phyloP scores from a whole-genome alignment of 805 yeast genomes.

The Ogataea zsoltii region DNA sequence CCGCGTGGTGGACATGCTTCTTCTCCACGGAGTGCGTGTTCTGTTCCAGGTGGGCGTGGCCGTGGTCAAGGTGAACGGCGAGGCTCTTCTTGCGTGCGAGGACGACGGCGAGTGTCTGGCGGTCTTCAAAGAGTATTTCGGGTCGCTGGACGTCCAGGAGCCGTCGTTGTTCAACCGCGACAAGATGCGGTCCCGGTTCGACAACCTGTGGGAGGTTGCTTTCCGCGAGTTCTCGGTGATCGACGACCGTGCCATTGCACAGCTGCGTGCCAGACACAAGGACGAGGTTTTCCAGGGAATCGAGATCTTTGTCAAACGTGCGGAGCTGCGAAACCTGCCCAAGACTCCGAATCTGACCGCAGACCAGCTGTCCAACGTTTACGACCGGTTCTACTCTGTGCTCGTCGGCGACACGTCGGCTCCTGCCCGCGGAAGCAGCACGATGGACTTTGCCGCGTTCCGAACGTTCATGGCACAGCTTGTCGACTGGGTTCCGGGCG shows the following conservation, averaged over 20 bases:
- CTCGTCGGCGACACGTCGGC: conserved; percentile 61
- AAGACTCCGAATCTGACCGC: conserved; percentile 60
- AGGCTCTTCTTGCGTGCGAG: conserved; percentile 69
- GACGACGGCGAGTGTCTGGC: conserved; percentile 94
- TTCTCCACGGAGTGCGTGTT: conserved; percentile 85
- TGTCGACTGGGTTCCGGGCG: conserved; percentile 67
- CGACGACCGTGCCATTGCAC: conserved; percentile 70
- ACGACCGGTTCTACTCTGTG: conserved; percentile 81
- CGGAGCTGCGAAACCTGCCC: conserved; percentile 85
- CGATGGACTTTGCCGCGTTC: conserved; percentile 75
- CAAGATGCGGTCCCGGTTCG: conserved; percentile 77
- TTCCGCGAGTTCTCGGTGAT: conserved; percentile 85
- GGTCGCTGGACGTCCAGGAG: conserved; percentile 73
- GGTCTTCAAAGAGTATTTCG: conserved; percentile 79
- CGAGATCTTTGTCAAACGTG: conserved; percentile 86
- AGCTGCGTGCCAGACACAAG: conserved; percentile 69
- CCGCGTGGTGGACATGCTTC: conserved; percentile 85
- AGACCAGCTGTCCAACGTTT: conserved; percentile 66
- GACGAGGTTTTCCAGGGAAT: conserved; percentile 81
- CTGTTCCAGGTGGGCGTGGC: conserved; percentile 94
- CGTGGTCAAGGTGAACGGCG: conserved; percentile 85
- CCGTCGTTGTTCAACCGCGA: conserved; percentile 66
- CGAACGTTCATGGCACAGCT: conserved; percentile 73
- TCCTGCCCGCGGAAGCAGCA: conserved; percentile 63
- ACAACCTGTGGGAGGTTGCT: conserved; percentile 86